Evolutionary conservation across 495 filamentous ascomycete species (phyloP), one percentile per base, ranked within the genome.

Genomic region (Podospora sp.): DNA sequence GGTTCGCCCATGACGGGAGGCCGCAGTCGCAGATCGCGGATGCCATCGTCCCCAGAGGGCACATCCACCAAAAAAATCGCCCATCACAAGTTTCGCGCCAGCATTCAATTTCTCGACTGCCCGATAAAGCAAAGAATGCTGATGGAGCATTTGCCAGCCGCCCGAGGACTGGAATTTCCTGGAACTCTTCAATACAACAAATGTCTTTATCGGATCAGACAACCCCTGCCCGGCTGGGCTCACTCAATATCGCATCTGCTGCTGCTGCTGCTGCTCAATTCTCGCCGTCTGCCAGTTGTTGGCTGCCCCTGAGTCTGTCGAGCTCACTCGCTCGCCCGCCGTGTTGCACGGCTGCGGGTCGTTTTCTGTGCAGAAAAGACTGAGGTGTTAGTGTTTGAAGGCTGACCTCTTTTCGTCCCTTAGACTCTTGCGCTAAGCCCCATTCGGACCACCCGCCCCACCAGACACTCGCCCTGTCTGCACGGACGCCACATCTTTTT

Each of bases 381-480:
- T 14, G 40, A 22, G 16, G 14, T 59, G 59, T 40, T 50, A 40
- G 59, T 20, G 24, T 62, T 24, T 51, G 14, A 20, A 20, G 21
- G 68, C 68, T 69, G 63, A 69, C 63, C 63, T 46, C 29, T 33
- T 33, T 63, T 62, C 63, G 60, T 56, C 12, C 51, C 26, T 22
- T 61, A 68, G 66, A 69, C 46, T 57, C 40, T 46, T 26, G 52
- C 62, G 51, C 62, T 69, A 64, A 59, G 36, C 61, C 40, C 4
- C 14, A 62, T 69, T 26, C 29, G 53, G 56, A 6, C 11, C n/a
- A 25, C n/a, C 27, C 21, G 27, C 53, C 56, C 55, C 35, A 40
- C 62, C 12, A 25, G 11, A 25, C 52, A 18, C 12, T 22, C 9
- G 2, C 52, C n/a, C n/a, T 9, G 52, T 22, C 25, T 46, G 40